Conservation (phyloP, 495 filamentous ascomycete genomes). For the Penicillium paradoxum region DNA sequence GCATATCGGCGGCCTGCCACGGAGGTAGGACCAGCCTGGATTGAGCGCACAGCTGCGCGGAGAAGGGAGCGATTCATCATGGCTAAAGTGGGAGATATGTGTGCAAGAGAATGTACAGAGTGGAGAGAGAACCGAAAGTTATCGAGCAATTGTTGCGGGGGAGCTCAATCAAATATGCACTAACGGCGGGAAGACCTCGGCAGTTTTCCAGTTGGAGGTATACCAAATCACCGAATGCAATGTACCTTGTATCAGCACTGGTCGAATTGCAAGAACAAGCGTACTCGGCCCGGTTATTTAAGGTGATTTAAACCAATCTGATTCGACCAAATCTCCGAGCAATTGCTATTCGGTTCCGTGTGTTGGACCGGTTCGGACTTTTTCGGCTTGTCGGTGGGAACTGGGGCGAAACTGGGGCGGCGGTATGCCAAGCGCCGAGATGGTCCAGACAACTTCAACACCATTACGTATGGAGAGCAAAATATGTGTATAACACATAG, state of each 20-base stretch:
- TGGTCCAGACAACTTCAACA: not conserved
- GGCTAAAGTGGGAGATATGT: not conserved
- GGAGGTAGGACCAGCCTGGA: slow-evolving; percentile 19
- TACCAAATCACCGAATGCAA: slow-evolving; percentile 8
- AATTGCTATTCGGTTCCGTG: not conserved
- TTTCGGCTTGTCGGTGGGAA: slow-evolving; percentile 11
- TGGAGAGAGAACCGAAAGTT: slow-evolving; percentile 4
- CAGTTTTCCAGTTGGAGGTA: slow-evolving; percentile 13
- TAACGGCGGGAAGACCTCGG: slow-evolving; percentile 24
- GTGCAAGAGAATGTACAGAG: not conserved
- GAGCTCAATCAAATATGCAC: slow-evolving; percentile 28
- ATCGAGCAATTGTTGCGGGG: slow-evolving; percentile 19
- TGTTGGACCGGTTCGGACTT: slow-evolving; percentile 15
- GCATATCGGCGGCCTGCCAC: slow-evolving; percentile 37
- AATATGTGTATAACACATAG: no score
- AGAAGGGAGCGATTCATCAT: slow-evolving; percentile 39
- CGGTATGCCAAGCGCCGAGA: slow-evolving; percentile 4
- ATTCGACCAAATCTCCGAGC: slow-evolving; percentile 17
- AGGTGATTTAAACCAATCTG: not conserved
- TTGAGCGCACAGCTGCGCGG: slow-evolving; percentile 33
- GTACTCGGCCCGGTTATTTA: not conserved
- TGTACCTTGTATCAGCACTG: not conserved
- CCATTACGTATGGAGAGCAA: no score
- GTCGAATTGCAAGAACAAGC: not conserved
- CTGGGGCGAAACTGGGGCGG: not conserved